Evolutionary conservation across 192 early-diverging fungal species (phyloP), one percentile per base, ranked within the genome.

Genomic region (Jimgerdemannia flammicorona): DNA sequence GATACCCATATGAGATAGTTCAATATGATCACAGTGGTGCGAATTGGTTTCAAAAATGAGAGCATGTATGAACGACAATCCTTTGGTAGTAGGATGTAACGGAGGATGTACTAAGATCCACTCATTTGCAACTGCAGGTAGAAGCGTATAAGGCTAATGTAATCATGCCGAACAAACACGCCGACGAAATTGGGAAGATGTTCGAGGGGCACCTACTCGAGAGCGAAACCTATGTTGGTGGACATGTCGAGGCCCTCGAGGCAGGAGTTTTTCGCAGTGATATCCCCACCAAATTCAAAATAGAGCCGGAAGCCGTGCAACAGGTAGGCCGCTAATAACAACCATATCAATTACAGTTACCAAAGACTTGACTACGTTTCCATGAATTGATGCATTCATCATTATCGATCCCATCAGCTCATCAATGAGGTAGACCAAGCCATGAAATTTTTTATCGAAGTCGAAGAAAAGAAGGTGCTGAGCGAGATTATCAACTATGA

Each of bases 221-320:
- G 75, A 91, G 92, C 70, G 96, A 99, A 80, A 98, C 98, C 0
- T 99, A 99, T 76, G 97, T 99, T 3, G 98, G 98, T 69, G 94
- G 98, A 0, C 98, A 99, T 80, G 98, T 99, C 9, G 98, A 99
- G 84, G 98, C 98, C 2, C 85, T 99, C n/a, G 95, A 98, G 79
- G 98, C 98, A 1, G 98, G 98, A 41, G 96, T 99, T 6, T 99
- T 98, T 76, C 85, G 98, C 72, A 93, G 90, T 75, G 98, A 99
- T 83, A 89, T 99, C 10, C 89, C 94, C 18, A 93, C 90, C 67
- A 88, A 95, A 70, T 99, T 98, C 72, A 83, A 87, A 29, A 79
- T 98, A 4, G 93, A 84, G 17, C 91, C 94, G 0, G 86, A 85
- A 64, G 95, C 90, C 4, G 90, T 93, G 4, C 91, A 96, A 77